These are phyloP conservation scores for Colletotrichum liriopes DNA, from an alignment of 2,329 filamentous ascomycete species.

Conservation along the genomic window DNA sequence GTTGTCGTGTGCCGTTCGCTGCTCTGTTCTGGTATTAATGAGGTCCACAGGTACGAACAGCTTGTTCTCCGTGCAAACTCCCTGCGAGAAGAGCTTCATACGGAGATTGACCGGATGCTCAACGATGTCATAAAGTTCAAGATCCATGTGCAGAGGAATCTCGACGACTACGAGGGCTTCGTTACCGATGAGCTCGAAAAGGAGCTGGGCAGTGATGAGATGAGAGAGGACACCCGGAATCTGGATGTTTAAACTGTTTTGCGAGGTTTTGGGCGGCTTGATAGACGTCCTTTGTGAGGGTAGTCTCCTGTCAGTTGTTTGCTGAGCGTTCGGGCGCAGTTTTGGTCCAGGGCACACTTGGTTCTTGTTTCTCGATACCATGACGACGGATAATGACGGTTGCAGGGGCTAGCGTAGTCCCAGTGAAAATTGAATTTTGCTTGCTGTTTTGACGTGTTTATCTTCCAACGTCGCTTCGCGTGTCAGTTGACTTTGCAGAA, in stretches of 20 bases:
- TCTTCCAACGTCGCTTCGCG: not conserved
- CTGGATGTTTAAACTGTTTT: conserved; percentile 60
- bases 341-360: conserved; percentile 12
- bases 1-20: conserved; percentile 51
- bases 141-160: conserved; percentile 91
- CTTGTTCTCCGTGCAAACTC: conserved; percentile 86
- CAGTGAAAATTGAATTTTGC: conserved; percentile 2
- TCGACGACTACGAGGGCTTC: conserved; percentile 96
- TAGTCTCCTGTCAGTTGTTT: conserved; percentile 18
- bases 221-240: conserved; percentile 67
- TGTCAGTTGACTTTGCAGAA: not conserved
- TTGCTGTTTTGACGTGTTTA: not conserved
- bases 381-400: conserved; percentile 39
- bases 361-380: conserved; percentile 40
- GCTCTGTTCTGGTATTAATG: not conserved
- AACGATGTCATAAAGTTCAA: conserved; percentile 99
- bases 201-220: conserved; percentile 79
- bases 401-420: conserved; percentile 10
- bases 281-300: conserved; percentile 29
- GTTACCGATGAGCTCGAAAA: conserved; percentile 94
- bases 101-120: conserved; percentile 94
- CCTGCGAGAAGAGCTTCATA: conserved; percentile 96
- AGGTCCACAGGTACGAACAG: conserved; percentile 83
- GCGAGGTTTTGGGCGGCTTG: conserved; percentile 32
- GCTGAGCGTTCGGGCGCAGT: conserved; percentile 27